Percentiles rank a stretch among this genome's conserved stretches.
Conservation (phyloP, 2,329 filamentous ascomycete genomes). For the Sporothrix pseudoabietina region DNA sequence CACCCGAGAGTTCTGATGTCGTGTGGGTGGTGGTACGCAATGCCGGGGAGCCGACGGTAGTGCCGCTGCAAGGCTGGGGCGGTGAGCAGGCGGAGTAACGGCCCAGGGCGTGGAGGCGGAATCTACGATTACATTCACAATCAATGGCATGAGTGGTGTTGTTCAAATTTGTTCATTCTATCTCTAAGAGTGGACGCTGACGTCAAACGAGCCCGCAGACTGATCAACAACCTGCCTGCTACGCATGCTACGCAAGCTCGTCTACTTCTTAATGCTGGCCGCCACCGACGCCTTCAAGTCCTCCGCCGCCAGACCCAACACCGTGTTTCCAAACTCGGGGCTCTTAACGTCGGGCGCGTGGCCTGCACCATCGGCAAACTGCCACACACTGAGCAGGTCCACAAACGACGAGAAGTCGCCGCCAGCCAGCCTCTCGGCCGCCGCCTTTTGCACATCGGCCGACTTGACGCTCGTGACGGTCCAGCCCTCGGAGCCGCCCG, state of each 20-base stretch:
- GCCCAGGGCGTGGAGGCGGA: not conserved
- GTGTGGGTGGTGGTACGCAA: slow-evolving; percentile 68
- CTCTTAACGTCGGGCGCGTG: slow-evolving; percentile 34
- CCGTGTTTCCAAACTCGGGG: slow-evolving; percentile 36
- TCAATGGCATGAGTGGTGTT: not conserved
- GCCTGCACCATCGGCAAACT: slow-evolving; percentile 45
- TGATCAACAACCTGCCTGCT: no score
- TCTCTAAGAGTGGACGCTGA: not conserved
- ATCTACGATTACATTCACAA: not conserved
- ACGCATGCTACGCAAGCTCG: no score
- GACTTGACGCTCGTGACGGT: slow-evolving; percentile 46
- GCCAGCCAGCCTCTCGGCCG: slow-evolving; percentile 46
- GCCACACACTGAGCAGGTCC: slow-evolving; percentile 38
- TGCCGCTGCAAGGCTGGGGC: slow-evolving; percentile 65
- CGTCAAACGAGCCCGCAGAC: no score
- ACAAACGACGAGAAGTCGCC: slow-evolving; percentile 44
- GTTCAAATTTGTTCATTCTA: not conserved
- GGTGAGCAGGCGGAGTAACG: slow-evolving; percentile 46
- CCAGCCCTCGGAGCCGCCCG: slow-evolving; percentile 50
- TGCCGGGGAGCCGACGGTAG: slow-evolving; percentile 62
- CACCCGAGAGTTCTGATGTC: slow-evolving; percentile 53
- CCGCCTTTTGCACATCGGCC: slow-evolving; percentile 44
- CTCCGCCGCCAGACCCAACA: slow-evolving; percentile 38
- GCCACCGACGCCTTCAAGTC: slow-evolving; percentile 32
- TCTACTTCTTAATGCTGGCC: slow-evolving; percentile 30